A percentile compares a stretch with the other conserved stretches of the same genome.
These are phyloP conservation scores for Chlorella sp. DNA, from an alignment of 139 green algal genomes.

Conservation along the genomic window DNA sequence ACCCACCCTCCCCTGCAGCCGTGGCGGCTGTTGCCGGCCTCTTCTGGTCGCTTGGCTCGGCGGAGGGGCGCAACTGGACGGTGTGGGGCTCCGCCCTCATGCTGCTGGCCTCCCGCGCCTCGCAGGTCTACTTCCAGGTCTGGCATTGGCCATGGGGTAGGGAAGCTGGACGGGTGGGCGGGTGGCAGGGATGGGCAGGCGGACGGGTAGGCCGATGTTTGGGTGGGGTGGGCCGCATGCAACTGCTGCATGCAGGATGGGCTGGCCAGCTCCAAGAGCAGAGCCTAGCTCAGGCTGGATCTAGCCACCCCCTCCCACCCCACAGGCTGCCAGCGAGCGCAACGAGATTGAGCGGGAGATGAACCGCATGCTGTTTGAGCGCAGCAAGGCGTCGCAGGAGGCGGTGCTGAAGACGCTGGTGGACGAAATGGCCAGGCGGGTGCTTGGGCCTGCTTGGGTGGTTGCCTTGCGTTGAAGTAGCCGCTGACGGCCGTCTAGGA, in stretches of 20 bases:
- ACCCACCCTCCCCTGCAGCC: not conserved
- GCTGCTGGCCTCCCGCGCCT: slow-evolving; percentile 18
- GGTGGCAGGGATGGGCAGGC: too few species aligned
- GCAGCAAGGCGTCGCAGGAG: slow-evolving; percentile 5
- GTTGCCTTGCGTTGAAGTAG: too few species aligned
- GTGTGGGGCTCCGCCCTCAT: slow-evolving; percentile 5
- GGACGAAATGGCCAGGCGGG: slow-evolving; percentile 13
- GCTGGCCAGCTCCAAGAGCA: too few species aligned
- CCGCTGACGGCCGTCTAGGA: too few species aligned
- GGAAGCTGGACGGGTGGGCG: too few species aligned
- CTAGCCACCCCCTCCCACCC: not conserved
- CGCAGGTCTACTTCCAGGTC: slow-evolving; percentile 15
- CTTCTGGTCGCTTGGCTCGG: not conserved
- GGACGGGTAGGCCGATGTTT: too few species aligned
- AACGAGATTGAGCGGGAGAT: slow-evolving; percentile 32
- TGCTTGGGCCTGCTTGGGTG: too few species aligned
- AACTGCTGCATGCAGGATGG: too few species aligned
- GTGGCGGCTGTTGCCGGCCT: not conserved
- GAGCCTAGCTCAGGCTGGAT: too few species aligned
- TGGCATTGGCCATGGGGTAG: too few species aligned
- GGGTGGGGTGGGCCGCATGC: too few species aligned
- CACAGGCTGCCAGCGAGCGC: slow-evolving; percentile 18
- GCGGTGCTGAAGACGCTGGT: slow-evolving; percentile 24
- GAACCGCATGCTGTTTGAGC: slow-evolving; percentile 30
- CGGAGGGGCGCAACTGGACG: not conserved